Conservation (phyloP, 2,329 filamentous ascomycete genomes). For the Fonsecaea pugnacius region DNA sequence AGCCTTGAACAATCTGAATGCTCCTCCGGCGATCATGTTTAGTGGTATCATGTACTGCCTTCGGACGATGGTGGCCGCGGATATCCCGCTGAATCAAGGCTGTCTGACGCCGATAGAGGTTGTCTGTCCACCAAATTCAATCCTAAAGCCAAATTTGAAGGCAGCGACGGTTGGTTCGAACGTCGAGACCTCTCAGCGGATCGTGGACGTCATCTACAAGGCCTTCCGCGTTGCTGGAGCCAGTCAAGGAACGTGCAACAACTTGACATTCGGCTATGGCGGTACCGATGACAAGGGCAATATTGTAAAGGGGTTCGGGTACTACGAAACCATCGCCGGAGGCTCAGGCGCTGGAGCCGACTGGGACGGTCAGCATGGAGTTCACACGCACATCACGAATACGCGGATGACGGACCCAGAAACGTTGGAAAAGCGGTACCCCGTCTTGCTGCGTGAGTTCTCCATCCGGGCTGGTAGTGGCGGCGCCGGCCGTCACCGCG, state of each 20-base stretch:
- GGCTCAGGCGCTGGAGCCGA: conserved; percentile 73
- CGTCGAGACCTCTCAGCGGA: conserved; percentile 39
- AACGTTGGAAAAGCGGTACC: conserved; percentile 76
- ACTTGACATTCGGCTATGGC: conserved; percentile 40
- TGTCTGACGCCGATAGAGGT: conserved; percentile 40
- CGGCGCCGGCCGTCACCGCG: conserved; percentile 67
- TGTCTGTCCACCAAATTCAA: conserved; percentile 36
- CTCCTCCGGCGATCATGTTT: conserved; percentile 46
- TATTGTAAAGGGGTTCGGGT: conserved; percentile 63
- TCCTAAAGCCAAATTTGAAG: conserved; percentile 41
- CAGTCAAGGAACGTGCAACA: conserved; percentile 40
- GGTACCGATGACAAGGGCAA: conserved; percentile 40
- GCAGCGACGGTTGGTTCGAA: conserved; percentile 41
- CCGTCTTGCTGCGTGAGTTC: conserved; percentile 73
- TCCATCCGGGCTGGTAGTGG: conserved; percentile 65
- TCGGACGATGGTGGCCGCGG: conserved; percentile 38
- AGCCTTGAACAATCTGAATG: conserved; percentile 44
- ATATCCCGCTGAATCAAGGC: conserved; percentile 44
- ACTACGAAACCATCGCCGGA: conserved; percentile 81
- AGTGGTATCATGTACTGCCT: conserved; percentile 44
- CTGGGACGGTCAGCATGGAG: conserved; percentile 74
- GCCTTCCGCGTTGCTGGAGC: conserved; percentile 40
- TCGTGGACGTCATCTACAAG: conserved; percentile 43
- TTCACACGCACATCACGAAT: conserved; percentile 88
- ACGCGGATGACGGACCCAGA: conserved; percentile 82